phyloP scores from a whole-genome alignment of 2,329 filamentous ascomycete species.

The Apiospora kogelbergensis region DNA sequence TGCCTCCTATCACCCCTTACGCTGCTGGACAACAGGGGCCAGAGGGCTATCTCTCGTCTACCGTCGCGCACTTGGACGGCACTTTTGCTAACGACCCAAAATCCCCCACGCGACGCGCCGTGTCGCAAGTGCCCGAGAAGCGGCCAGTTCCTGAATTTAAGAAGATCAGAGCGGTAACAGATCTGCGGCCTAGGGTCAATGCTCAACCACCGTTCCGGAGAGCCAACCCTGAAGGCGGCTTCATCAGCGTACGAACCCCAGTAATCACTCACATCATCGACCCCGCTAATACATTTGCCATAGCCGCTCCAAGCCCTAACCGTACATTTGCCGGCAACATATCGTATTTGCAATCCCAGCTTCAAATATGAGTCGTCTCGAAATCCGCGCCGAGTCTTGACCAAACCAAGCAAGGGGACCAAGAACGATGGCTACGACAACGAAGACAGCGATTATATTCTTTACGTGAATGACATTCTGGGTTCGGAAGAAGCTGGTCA shows the following conservation, averaged over 20 bases:
- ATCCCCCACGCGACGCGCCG: conserved; percentile 57
- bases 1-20: conserved; percentile 73
- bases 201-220: conserved; percentile 85
- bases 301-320: conserved; percentile 95
- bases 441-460: conserved; percentile 97
- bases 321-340: conserved; percentile 88
- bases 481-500: conserved; percentile 97
- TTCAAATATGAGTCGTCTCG: conserved; percentile 99
- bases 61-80: conserved; percentile 70
- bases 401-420: conserved; percentile 95
- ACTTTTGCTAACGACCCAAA: conserved; percentile 58
- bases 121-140: conserved; percentile 48
- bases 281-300: conserved; percentile 19
- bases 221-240: conserved; percentile 94
- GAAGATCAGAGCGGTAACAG: conserved; percentile 69
- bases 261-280: conserved; percentile 11
- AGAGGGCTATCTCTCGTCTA: conserved; percentile 72
- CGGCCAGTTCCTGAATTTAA: conserved; percentile 85
- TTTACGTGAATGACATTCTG: conserved; percentile 98
- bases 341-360: conserved; percentile 94
- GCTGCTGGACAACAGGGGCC: conserved; percentile 52
- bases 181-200: conserved; percentile 79
- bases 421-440: conserved; percentile 99
- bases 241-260: conserved; percentile 76
- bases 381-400: conserved; percentile 92